A percentile compares a stretch with the other conserved stretches of the same genome.
These are phyloP conservation scores for Ophiostoma sp. DNA, from an alignment of 2,329 filamentous ascomycete genomes.

Conservation along the genomic window DNA sequence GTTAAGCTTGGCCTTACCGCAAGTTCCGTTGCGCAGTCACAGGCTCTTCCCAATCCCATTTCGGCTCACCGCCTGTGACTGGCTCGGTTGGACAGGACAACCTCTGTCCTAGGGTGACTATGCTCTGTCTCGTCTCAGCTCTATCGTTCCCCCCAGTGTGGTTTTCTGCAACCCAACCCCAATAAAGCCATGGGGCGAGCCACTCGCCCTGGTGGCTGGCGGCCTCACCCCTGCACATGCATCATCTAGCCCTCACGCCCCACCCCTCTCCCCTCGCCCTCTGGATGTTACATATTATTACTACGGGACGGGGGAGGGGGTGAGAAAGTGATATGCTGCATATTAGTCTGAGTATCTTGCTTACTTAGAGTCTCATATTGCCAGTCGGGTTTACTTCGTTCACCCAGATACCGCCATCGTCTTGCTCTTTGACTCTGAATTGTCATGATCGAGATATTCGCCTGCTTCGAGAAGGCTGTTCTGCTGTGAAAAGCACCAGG, in stretches of 20 bases:
- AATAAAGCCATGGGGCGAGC: slow-evolving; percentile 6
- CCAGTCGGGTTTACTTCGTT: background rate
- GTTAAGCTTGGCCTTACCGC: background rate
- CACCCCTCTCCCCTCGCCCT: background rate
- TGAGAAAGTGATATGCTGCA: slow-evolving; percentile 1
- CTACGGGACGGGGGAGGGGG: background rate
- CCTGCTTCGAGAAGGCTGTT: background rate
- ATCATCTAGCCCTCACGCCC: background rate
- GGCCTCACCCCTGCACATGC: slow-evolving; percentile 13
- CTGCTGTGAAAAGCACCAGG: slow-evolving; percentile 9
- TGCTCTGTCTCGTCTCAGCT: slow-evolving; percentile 2
- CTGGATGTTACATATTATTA: background rate
- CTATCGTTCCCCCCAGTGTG: background rate
- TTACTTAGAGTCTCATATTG: slow-evolving; percentile 2
- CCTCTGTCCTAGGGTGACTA: background rate
- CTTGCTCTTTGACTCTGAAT: background rate
- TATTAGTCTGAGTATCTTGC: background rate
- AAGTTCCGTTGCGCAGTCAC: background rate
- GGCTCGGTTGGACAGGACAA: background rate
- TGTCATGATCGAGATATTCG: slow-evolving; percentile 10
- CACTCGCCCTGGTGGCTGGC: background rate
- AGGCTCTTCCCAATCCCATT: background rate
- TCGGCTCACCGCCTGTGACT: slow-evolving; percentile 5
- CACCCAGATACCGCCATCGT: background rate
- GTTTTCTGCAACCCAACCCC: slow-evolving; percentile 8